A percentile compares a stretch with the other conserved stretches of the same genome.
phyloP scores from a whole-genome alignment of 352 stramenopile species.

The Globisporangium ultimum region DNA sequence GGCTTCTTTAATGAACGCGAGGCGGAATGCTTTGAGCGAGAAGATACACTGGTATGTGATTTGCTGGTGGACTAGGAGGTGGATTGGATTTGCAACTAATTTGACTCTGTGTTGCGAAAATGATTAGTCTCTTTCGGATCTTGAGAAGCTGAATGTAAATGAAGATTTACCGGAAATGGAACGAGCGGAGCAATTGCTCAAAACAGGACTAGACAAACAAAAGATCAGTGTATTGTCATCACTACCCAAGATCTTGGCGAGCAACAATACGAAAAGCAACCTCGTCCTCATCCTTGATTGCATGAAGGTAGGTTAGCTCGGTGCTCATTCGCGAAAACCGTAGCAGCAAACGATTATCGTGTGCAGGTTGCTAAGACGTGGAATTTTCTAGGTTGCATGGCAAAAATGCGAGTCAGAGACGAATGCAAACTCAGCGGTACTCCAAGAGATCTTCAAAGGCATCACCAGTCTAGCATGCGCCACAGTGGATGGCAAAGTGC shows the following conservation, averaged over 20 bases:
- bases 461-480: constrained; percentile 50
- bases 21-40: constrained; percentile 79
- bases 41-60: constrained; percentile 68
- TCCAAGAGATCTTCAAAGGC: constrained; percentile 60
- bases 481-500: constrained; percentile 70
- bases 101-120: background rate
- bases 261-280: constrained; percentile 73
- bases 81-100: background rate
- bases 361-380: background rate
- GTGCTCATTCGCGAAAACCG: background rate
- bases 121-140: constrained; percentile 68
- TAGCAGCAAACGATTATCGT: background rate
- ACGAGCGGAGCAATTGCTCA: constrained; percentile 69
- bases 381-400: constrained; percentile 40
- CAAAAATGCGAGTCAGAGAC: constrained; percentile 64
- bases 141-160: constrained; percentile 84
- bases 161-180: constrained; percentile 85
- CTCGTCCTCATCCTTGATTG: constrained; percentile 60
- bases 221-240: constrained; percentile 75
- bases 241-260: constrained; percentile 65
- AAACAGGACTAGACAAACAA: constrained; percentile 73
- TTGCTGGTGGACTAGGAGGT: background rate
- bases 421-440: constrained; percentile 34
- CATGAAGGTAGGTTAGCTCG: constrained; percentile 48
- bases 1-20: constrained; percentile 82